Conservation (phyloP, 257 asterid species). For the Lantana camara region DNA sequence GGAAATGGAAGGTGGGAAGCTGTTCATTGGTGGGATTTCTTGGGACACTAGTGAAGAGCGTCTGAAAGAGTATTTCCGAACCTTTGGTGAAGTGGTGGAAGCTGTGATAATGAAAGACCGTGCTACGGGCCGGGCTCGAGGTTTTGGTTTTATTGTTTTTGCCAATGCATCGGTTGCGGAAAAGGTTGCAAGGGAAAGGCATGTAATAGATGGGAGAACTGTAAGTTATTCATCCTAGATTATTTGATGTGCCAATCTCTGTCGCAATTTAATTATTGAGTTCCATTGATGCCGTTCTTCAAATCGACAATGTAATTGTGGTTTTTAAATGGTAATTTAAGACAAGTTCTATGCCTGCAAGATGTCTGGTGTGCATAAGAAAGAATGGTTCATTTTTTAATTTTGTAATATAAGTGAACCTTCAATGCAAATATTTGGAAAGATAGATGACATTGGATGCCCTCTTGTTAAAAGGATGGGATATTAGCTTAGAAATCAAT, state of each 20-base stretch:
- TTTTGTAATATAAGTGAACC: not conserved
- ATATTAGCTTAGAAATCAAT: not conserved
- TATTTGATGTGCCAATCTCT: slow-evolving; percentile 1
- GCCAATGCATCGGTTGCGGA: slow-evolving; percentile 55
- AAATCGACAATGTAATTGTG: slow-evolving; percentile 16
- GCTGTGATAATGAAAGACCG: slow-evolving; percentile 62
- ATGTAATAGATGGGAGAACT: slow-evolving; percentile 53
- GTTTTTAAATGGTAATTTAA: slow-evolving; percentile 14
- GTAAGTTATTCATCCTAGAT: slow-evolving; percentile 35
- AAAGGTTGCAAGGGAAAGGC: slow-evolving; percentile 49
- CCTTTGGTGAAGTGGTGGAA: slow-evolving; percentile 53
- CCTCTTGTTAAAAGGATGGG: slow-evolving; percentile 14
- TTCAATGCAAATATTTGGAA: not conserved
- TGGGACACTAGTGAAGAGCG: slow-evolving; percentile 58
- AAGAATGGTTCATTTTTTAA: not conserved
- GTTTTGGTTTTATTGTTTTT: slow-evolving; percentile 56
- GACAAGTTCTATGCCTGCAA: not conserved
- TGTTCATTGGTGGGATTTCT: slow-evolving; percentile 59
- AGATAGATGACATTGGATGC: not conserved
- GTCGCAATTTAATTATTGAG: not conserved
- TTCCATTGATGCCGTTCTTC: not conserved
- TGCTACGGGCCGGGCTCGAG: slow-evolving; percentile 62
- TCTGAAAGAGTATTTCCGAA: slow-evolving; percentile 46
- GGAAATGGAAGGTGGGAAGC: slow-evolving; percentile 56
- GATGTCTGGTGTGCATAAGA: not conserved